Evolutionary conservation across 345 rosid species (phyloP).

Genomic region (Raphanus sativus): DNA sequence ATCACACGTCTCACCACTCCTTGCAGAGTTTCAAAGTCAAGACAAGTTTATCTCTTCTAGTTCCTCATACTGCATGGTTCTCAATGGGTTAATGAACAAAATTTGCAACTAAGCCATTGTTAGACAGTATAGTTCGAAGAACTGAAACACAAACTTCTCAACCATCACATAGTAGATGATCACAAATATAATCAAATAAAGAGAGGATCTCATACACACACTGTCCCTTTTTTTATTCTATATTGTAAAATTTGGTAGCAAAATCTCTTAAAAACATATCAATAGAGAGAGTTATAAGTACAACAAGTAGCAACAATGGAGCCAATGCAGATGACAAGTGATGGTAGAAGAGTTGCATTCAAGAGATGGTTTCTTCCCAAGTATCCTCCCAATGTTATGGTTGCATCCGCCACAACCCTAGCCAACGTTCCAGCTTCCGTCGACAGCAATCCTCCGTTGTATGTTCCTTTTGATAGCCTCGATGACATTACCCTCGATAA

Average conservation of each 20-base stretch:
- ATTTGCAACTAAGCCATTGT: not conserved
- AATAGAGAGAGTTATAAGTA: slow-evolving; percentile 94
- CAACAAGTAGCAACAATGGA: slow-evolving; percentile 84
- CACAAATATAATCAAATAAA: slow-evolving; percentile 19
- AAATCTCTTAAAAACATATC: slow-evolving; percentile 36
- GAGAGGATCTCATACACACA: slow-evolving; percentile 24
- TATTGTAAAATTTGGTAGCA: slow-evolving; percentile 15
- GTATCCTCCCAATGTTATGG: slow-evolving; percentile 95
- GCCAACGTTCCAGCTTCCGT: slow-evolving; percentile 98
- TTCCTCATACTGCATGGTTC: not conserved
- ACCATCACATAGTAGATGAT: not conserved
- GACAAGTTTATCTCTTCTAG: not conserved
- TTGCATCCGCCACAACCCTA: slow-evolving; percentile 86
- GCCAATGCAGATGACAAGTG: slow-evolving; percentile 65
- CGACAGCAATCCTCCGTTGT: slow-evolving; percentile 89
- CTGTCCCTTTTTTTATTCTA: slow-evolving; percentile 19
- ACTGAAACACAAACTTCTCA: not conserved
- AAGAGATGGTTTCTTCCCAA: slow-evolving; percentile 66
- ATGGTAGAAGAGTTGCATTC: slow-evolving; percentile 85
- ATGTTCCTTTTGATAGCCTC: slow-evolving; percentile 94
- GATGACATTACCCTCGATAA: slow-evolving; percentile 97
- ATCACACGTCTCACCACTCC: not conserved
- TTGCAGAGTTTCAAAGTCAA: not conserved
- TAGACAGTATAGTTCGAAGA: not conserved
- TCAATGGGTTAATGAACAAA: not conserved